A percentile compares a stretch with the other conserved stretches of the same genome.
Conservation (phyloP, 805 yeast genomes). For the Scheffersomyces stipitis region DNA sequence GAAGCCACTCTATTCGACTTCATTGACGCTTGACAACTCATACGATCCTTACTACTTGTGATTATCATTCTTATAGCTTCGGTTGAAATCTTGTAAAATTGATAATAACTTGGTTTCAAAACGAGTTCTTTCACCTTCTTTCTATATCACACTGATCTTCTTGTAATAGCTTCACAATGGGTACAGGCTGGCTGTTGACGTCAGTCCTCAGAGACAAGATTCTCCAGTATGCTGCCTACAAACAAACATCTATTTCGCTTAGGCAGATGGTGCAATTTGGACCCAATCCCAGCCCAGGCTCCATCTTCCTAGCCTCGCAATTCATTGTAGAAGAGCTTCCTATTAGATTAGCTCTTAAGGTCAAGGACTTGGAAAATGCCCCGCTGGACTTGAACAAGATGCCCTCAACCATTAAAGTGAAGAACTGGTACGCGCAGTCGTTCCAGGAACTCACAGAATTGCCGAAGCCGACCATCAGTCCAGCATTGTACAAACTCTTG, state of each 20-base stretch:
- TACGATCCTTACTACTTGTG: no score
- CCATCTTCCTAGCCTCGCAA: constrained; percentile 77
- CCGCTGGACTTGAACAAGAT: constrained; percentile 72
- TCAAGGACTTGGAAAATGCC: constrained; percentile 76
- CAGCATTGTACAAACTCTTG: constrained; percentile 39
- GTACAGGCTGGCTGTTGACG: constrained; percentile 52
- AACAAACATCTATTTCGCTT: constrained; percentile 81
- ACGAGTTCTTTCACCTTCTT: no score
- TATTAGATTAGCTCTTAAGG: constrained; percentile 80
- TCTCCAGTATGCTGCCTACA: constrained; percentile 64
- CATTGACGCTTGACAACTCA: no score
- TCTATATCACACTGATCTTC: no score
- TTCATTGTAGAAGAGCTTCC: constrained; percentile 87
- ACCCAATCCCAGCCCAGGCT: constrained; percentile 72
- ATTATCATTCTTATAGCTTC: no score
- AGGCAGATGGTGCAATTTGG: constrained; percentile 94
- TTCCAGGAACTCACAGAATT: constrained; percentile 77
- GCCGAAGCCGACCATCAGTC: constrained; percentile 54
- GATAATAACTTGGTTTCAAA: no score
- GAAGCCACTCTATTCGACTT: no score
- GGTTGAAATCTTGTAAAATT: no score
- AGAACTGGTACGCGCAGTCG: constrained; percentile 88
- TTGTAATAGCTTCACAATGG: no score
- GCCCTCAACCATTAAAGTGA: constrained; percentile 74
- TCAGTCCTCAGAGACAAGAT: constrained; percentile 53